Evolutionary conservation across 345 rosid species (phyloP).

Genomic region (Moricandia moricandioides): DNA sequence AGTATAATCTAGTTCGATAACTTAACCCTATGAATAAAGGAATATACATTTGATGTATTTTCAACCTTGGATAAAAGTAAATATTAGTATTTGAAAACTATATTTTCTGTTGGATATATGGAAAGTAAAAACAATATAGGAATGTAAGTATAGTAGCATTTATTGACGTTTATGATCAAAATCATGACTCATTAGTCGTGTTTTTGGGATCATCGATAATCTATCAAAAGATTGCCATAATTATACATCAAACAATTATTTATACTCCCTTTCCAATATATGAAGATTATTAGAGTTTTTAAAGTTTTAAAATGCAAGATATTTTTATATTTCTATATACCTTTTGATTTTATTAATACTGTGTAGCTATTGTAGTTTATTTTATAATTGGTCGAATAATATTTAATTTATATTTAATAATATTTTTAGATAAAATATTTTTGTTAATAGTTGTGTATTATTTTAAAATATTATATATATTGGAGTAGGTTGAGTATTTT

Average conservation of each 20-base stretch:
- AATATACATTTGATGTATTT: too few relatives aligned
- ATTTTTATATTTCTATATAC: too few relatives aligned
- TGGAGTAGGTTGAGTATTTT: neutral
- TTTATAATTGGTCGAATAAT: too few relatives aligned
- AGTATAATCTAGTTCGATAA: neutral
- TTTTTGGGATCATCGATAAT: neutral
- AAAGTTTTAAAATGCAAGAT: too few relatives aligned
- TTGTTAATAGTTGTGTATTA: neutral
- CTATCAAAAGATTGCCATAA: neutral
- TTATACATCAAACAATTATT: neutral
- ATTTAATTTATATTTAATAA: too few relatives aligned
- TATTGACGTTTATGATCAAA: neutral
- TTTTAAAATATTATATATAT: too few relatives aligned
- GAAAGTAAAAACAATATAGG: neutral
- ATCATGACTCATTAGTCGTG: neutral
- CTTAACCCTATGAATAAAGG: neutral
- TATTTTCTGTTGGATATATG: neutral
- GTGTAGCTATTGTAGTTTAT: too few relatives aligned
- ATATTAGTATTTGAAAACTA: neutral
- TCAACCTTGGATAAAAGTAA: too few relatives aligned
- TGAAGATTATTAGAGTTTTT: too few relatives aligned
- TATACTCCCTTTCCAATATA: too few relatives aligned
- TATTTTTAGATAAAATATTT: too few relatives aligned
- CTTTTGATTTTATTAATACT: too few relatives aligned
- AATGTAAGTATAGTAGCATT: neutral